Evolutionary conservation across 177 flowering plant genomes (phyloP).

Genomic region (Vitis hybrid): DNA sequence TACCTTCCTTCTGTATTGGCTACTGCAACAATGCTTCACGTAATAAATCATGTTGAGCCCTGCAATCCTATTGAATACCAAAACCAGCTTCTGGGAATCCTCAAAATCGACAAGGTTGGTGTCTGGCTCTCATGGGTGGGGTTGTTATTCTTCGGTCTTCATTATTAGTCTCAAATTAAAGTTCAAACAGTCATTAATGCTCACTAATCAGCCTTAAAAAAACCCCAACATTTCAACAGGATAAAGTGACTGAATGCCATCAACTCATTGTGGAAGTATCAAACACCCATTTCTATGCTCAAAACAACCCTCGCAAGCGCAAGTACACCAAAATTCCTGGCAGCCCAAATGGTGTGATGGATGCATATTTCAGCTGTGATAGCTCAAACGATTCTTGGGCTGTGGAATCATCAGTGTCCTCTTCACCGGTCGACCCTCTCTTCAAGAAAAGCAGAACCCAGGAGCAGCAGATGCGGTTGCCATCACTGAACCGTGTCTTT

Average conservation of each 20-base stretch:
- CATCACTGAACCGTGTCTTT: slow-evolving; percentile 18
- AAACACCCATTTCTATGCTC: background rate
- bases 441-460: slow-evolving; percentile 32
- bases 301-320: slow-evolving; percentile 17
- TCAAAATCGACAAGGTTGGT: slow-evolving; percentile 46
- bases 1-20: slow-evolving; percentile 54
- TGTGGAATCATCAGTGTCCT: slow-evolving; percentile 9
- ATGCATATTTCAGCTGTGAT: slow-evolving; percentile 28
- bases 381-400: slow-evolving; percentile 41
- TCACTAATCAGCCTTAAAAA: background rate
- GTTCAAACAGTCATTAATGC: background rate
- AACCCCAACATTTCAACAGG: slow-evolving; percentile 17
- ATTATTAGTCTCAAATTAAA: background rate
- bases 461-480: slow-evolving; percentile 18
- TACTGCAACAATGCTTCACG: slow-evolving; percentile 40
- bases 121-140: background rate
- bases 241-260: slow-evolving; percentile 27
- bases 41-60: slow-evolving; percentile 34
- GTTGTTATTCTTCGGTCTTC: background rate
- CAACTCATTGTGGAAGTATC: slow-evolving; percentile 21
- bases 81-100: slow-evolving; percentile 49
- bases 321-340: slow-evolving; percentile 17
- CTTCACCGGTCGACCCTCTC: slow-evolving; percentile 20
- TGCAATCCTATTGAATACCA: slow-evolving; percentile 29
- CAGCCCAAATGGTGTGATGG: slow-evolving; percentile 42